Evolutionary conservation across 2,329 filamentous ascomycete species (phyloP).

Genomic region (Exophiala lecanii-corni): DNA sequence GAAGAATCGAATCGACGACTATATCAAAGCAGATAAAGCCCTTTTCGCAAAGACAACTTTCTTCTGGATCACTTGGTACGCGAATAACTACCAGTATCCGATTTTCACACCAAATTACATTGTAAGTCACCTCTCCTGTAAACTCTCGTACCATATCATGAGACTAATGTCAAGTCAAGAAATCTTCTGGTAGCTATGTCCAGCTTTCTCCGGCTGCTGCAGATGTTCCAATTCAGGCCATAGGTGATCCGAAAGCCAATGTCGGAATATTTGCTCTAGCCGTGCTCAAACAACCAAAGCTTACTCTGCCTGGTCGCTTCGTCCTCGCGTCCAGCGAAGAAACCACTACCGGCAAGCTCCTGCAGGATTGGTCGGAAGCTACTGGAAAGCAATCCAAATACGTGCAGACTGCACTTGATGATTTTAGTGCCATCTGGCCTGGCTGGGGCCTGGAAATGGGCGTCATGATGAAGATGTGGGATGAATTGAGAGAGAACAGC

Average conservation of each 20-base stretch:
- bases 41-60: slow-evolving; percentile 40
- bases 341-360: slow-evolving; percentile 28
- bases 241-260: slow-evolving; percentile 33
- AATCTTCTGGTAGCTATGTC: slow-evolving; percentile 28
- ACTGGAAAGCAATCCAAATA: slow-evolving; percentile 28
- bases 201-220: slow-evolving; percentile 29
- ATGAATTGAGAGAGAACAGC: slow-evolving; percentile 26
- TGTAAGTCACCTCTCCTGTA: slow-evolving; percentile 15
- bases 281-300: slow-evolving; percentile 30
- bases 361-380: slow-evolving; percentile 31
- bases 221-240: slow-evolving; percentile 28
- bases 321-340: slow-evolving; percentile 30
- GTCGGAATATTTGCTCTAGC: slow-evolving; percentile 33
- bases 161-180: slow-evolving; percentile 13
- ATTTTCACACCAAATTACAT: slow-evolving; percentile 28
- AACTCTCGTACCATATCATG: slow-evolving; percentile 1
- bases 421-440: slow-evolving; percentile 31
- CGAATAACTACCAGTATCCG: slow-evolving; percentile 31
- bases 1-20: slow-evolving; percentile 39
- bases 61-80: slow-evolving; percentile 36
- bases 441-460: slow-evolving; percentile 31
- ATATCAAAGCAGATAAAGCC: slow-evolving; percentile 34
- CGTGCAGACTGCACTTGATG: slow-evolving; percentile 27
- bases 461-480: no score
- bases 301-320: slow-evolving; percentile 29